Conservation (phyloP, 192 early-diverging fungal species). For the Backusella morwellensis region DNA sequence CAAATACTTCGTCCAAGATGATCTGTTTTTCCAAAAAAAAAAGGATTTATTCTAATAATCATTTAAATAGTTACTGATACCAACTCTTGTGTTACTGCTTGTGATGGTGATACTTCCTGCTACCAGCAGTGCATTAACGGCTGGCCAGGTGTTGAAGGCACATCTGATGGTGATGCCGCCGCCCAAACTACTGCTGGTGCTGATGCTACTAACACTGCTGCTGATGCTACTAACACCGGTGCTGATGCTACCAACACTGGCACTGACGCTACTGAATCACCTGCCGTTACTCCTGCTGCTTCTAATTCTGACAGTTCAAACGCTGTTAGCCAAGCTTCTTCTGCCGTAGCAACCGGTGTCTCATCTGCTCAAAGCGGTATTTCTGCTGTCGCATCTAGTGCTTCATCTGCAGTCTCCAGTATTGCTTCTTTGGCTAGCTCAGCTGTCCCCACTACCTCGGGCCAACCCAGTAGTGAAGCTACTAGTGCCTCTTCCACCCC, state of each 20-base stretch:
- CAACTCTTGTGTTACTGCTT: slow-evolving; percentile 9
- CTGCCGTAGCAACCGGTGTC: neutral
- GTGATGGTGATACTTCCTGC: neutral
- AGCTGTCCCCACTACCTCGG: neutral
- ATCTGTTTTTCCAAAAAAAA: neutral
- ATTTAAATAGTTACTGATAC: slow-evolving; percentile 1
- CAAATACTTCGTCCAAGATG: neutral
- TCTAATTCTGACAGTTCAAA: neutral
- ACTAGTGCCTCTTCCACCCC: slow-evolving; percentile 11
- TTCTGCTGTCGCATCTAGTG: neutral
- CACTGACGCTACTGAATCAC: neutral
- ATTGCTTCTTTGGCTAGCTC: neutral
- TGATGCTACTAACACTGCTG: neutral
- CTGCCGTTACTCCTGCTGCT: neutral
- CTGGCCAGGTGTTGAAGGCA: neutral
- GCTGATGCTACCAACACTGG: neutral
- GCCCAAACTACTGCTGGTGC: neutral
- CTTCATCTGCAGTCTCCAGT: neutral
- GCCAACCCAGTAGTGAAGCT: neutral
- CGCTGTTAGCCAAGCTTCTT: neutral
- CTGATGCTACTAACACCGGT: neutral
- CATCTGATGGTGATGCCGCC: neutral
- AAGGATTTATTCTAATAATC: neutral
- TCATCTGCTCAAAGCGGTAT: neutral
- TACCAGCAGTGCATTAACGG: slow-evolving; percentile 8